Percentiles rank a stretch among this genome's conserved stretches.
These are phyloP conservation scores for Nemania serpens DNA, from an alignment of 2,329 filamentous ascomycete genomes.

Conservation along the genomic window DNA sequence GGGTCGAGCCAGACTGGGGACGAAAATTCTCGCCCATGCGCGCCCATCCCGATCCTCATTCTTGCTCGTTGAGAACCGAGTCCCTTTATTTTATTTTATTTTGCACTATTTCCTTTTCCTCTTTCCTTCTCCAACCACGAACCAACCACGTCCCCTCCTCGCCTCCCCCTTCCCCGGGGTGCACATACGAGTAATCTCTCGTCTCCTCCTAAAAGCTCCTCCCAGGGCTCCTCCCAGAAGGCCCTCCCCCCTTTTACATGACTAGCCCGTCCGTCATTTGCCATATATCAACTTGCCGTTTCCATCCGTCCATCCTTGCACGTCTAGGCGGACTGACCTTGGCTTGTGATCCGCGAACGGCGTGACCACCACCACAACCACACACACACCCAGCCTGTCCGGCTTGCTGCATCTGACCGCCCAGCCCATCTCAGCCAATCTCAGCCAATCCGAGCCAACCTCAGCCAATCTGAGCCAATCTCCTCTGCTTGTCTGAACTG, in stretches of 20 bases:
- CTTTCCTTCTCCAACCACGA: too few relatives aligned
- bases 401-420: constrained; percentile 40
- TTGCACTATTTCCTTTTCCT: too few relatives aligned
- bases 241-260: too few relatives aligned
- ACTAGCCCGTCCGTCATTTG: too few relatives aligned
- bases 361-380: constrained; percentile 19
- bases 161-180: too few relatives aligned
- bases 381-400: constrained; percentile 26
- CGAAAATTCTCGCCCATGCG: constrained; percentile 21
- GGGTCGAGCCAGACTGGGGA: constrained; percentile 10
- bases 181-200: constrained; percentile 4
- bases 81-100: too few relatives aligned
- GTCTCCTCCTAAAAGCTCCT: background rate
- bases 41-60: too few relatives aligned
- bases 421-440: constrained; percentile 12
- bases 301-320: background rate
- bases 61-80: too few relatives aligned
- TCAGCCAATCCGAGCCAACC: constrained; percentile 27
- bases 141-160: too few relatives aligned
- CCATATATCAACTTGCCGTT: too few relatives aligned
- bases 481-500: constrained; percentile 12
- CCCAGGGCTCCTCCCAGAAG: too few relatives aligned
- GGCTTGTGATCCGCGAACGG: constrained; percentile 31
- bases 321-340: constrained; percentile 18
- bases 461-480: constrained; percentile 29